Percentiles rank a stretch among this genome's conserved stretches.
Conservation (phyloP, 768 basidiomycete species). For the Sistotremastrum suecicum region DNA sequence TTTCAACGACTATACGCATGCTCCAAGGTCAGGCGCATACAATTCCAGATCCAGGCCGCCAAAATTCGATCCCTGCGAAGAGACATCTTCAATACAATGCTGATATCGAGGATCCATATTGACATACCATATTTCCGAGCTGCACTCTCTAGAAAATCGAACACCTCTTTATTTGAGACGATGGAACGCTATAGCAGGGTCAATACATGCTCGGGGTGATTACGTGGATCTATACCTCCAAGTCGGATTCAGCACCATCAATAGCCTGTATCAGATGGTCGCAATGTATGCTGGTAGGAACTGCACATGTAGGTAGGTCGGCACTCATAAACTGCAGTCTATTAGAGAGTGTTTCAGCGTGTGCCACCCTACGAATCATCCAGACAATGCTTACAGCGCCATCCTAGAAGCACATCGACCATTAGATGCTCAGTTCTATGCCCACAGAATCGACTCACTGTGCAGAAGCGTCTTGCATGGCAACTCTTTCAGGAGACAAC, state of each 20-base stretch:
- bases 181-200: constrained; percentile 50
- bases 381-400: constrained; percentile 46
- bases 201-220: not conserved
- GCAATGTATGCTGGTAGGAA: constrained; percentile 89
- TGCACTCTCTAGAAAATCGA: constrained; percentile 91
- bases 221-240: constrained; percentile 38
- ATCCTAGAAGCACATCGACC: constrained; percentile 33
- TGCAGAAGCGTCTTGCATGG: constrained; percentile 91
- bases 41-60: constrained; percentile 87
- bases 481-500: constrained; percentile 83
- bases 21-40: constrained; percentile 28
- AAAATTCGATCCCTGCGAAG: constrained; percentile 74
- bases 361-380: not conserved
- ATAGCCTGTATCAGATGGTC: constrained; percentile 94
- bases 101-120: not conserved
- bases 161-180: constrained; percentile 86
- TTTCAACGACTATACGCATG: not conserved
- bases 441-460: constrained; percentile 41
- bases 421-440: not conserved
- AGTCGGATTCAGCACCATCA: constrained; percentile 75
- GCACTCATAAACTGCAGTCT: constrained; percentile 98
- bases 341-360: constrained; percentile 3
- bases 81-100: not conserved
- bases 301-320: constrained; percentile 68
- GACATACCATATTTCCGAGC: constrained; percentile 54